Evolutionary conservation across 345 rosid species (phyloP).

Genomic region (Lepidium didymum): DNA sequence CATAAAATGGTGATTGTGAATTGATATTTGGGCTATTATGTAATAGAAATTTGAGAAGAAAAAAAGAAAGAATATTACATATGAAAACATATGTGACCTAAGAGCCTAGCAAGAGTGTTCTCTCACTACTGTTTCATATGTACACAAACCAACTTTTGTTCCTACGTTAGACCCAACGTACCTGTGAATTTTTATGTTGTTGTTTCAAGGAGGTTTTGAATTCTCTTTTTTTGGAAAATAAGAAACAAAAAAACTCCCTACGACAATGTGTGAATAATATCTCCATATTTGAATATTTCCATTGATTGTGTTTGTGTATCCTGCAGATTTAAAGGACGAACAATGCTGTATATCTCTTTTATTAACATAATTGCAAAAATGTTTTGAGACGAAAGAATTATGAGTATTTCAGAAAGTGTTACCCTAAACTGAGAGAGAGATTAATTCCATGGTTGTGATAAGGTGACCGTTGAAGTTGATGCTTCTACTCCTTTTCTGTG

Average conservation of each 20-base stretch:
- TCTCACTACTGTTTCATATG: constrained; percentile 21
- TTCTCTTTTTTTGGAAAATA: background rate
- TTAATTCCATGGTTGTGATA: constrained; percentile 86
- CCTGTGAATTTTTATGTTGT: background rate
- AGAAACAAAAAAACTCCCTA: background rate
- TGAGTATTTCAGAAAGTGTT: background rate
- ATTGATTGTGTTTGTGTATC: constrained; percentile 20
- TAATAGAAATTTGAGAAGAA: background rate
- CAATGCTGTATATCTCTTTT: background rate
- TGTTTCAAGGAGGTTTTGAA: constrained; percentile 9
- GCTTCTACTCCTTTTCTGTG: constrained; percentile 58
- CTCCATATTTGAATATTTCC: constrained; percentile 6
- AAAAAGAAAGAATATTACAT: constrained; percentile 20
- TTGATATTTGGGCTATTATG: background rate
- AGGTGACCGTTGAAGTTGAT: constrained; percentile 52
- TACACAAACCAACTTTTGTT: constrained; percentile 16
- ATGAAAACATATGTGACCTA: constrained; percentile 18
- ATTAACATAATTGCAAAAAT: background rate
- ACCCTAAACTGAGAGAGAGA: constrained; percentile 13
- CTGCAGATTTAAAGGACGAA: background rate
- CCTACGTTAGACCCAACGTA: constrained; percentile 21
- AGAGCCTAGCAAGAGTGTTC: constrained; percentile 14
- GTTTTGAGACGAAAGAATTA: background rate
- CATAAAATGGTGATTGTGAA: background rate
- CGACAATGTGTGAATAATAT: constrained; percentile 17